Percentiles rank a stretch among this genome's conserved stretches.
These are phyloP conservation scores for Sphagnum fallax DNA, from an alignment of 228 moss, liverwort and hornwort species.

Conservation along the genomic window DNA sequence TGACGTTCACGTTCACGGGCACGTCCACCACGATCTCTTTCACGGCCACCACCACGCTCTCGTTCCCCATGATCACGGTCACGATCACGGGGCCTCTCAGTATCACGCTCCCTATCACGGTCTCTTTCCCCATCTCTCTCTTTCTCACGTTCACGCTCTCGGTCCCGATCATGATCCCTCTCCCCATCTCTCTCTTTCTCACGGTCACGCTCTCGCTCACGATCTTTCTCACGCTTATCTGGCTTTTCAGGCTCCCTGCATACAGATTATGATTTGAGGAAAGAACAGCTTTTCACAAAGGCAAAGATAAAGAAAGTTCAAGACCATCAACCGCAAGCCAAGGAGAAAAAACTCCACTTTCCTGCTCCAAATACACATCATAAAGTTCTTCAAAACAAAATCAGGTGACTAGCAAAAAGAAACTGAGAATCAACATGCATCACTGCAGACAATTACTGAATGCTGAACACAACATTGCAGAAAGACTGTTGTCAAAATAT, in stretches of 20 bases:
- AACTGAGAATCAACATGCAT: not conserved
- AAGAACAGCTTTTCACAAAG: too few relatives aligned
- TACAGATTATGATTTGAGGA: not conserved
- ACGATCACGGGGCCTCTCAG: slow-evolving; percentile 18
- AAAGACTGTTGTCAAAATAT: too few relatives aligned
- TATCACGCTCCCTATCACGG: slow-evolving; percentile 42
- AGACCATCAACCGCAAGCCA: too few relatives aligned
- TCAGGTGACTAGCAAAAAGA: not conserved
- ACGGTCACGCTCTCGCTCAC: slow-evolving; percentile 14
- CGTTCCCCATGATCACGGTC: slow-evolving; percentile 6
- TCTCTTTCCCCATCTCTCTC: slow-evolving; percentile 48
- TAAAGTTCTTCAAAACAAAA: too few relatives aligned
- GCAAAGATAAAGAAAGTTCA: not conserved
- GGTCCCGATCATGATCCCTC: slow-evolving; percentile 26
- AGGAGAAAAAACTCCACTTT: too few relatives aligned
- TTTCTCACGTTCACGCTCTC: slow-evolving; percentile 59
- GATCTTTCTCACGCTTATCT: slow-evolving; percentile 83
- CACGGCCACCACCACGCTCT: slow-evolving; percentile 67
- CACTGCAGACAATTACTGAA: too few relatives aligned
- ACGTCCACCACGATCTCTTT: slow-evolving; percentile 72
- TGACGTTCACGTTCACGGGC: slow-evolving; percentile 67
- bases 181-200: too few relatives aligned
- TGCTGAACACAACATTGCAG: too few relatives aligned
- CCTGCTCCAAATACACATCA: too few relatives aligned
- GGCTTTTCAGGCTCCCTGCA: slow-evolving; percentile 77